Conservation (phyloP, 345 rosid species). For the Luvunga scandens region DNA sequence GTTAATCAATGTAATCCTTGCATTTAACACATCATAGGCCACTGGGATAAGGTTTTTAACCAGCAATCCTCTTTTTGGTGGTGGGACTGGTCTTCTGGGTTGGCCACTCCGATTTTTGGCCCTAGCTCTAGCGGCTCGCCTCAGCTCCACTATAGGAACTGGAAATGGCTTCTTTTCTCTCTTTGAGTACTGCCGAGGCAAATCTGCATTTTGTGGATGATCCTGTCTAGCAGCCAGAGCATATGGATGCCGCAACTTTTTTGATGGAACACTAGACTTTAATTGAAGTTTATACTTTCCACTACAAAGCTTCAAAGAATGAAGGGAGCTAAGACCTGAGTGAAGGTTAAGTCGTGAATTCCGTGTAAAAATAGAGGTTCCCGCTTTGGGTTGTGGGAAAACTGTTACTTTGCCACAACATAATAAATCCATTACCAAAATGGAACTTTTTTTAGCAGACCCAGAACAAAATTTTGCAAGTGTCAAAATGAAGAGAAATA, state of each 20-base stretch:
- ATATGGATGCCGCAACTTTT: constrained; percentile 29
- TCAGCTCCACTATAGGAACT: constrained; percentile 69
- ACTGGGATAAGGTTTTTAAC: constrained; percentile 65
- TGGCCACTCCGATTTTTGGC: constrained; percentile 63
- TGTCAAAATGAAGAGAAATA: background rate
- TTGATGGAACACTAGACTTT: constrained; percentile 23
- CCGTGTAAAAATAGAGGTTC: constrained; percentile 27
- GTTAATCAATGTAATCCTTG: constrained; percentile 69
- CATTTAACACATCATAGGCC: constrained; percentile 70
- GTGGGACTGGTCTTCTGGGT: constrained; percentile 55
- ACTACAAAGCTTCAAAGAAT: constrained; percentile 42
- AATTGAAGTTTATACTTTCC: constrained; percentile 30
- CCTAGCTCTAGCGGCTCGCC: constrained; percentile 94
- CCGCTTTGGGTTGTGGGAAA: constrained; percentile 19
- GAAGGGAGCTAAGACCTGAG: constrained; percentile 34
- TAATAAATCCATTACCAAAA: constrained; percentile 8
- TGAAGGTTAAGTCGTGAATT: constrained; percentile 14
- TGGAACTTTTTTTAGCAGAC: background rate
- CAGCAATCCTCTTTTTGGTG: constrained; percentile 79
- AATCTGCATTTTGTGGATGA: constrained; percentile 83
- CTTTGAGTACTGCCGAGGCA: constrained; percentile 61
- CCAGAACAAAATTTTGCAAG: background rate
- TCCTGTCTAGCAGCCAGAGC: constrained; percentile 44
- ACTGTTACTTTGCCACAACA: constrained; percentile 16
- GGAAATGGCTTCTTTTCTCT: constrained; percentile 95